Conservation (phyloP, 1,284 basidiomycete genomes). For the Puccinia coronata region DNA sequence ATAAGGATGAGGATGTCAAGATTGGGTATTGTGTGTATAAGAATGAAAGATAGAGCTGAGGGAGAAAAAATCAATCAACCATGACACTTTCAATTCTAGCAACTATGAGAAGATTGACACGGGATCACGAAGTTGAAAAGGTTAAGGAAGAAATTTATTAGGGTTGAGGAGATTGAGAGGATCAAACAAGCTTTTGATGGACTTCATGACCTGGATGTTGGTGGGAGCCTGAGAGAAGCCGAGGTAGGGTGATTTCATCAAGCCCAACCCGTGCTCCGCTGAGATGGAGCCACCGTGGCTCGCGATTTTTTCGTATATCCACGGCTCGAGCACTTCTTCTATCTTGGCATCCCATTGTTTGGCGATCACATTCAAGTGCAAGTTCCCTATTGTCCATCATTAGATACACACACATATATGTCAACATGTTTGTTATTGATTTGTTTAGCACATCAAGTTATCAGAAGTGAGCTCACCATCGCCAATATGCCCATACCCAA, state of each 20-base stretch:
- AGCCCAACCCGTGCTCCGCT: constrained; percentile 92
- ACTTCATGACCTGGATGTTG: constrained; percentile 84
- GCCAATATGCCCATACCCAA: constrained; percentile 95
- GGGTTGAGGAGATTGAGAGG: constrained; percentile 89
- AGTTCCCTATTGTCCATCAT: constrained; percentile 64
- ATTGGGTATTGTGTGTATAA: too few relatives aligned
- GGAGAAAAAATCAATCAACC: too few relatives aligned
- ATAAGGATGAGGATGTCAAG: too few relatives aligned
- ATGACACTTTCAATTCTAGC: too few relatives aligned
- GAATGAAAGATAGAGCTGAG: too few relatives aligned
- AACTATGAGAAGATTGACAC: too few relatives aligned
- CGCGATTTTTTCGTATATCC: constrained; percentile 85
- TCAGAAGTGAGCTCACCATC: constrained; percentile 68
- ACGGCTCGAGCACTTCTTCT: constrained; percentile 85
- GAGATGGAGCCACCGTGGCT: constrained; percentile 81
- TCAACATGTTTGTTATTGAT: constrained; percentile 14
- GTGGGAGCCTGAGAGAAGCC: constrained; percentile 80
- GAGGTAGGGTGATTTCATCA: constrained; percentile 90
- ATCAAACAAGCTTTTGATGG: constrained; percentile 87
- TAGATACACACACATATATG: too few relatives aligned
- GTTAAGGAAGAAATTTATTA: constrained; percentile 64
- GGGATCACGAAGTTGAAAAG: too few relatives aligned
- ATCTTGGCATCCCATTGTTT: constrained; percentile 78
- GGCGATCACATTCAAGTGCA: constrained; percentile 94
- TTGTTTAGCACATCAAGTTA: constrained; percentile 42